Evolutionary conservation across 331 rosid genomes (phyloP).

Genomic region (Telfairia occidentalis): DNA sequence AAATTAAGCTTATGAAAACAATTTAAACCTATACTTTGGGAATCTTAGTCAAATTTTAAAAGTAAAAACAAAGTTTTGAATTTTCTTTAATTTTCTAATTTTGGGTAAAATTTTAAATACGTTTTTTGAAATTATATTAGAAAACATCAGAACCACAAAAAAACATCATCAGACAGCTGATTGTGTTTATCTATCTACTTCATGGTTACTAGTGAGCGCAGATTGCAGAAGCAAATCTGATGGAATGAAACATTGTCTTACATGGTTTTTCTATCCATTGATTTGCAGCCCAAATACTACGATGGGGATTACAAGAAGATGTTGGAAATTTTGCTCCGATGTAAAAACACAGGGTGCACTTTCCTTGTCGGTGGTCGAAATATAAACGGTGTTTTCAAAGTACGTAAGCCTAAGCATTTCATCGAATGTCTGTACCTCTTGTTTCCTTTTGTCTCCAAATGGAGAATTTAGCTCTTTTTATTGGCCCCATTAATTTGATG

Average conservation of each 20-base stretch:
- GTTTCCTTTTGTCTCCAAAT: neutral
- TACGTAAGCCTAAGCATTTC: neutral
- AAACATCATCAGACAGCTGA: too few relatives aligned
- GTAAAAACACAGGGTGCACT: conserved; percentile 61
- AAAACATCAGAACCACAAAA: too few relatives aligned
- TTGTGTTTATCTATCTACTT: too few relatives aligned
- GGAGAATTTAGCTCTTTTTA: neutral
- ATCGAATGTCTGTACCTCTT: neutral
- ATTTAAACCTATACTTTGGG: neutral
- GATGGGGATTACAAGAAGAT: conserved; percentile 62
- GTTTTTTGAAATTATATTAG: neutral
- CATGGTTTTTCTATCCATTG: conserved; percentile 1
- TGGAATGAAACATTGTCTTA: neutral
- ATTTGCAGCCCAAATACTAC: conserved; percentile 71
- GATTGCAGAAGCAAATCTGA: neutral
- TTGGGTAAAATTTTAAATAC: neutral
- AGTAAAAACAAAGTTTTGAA: neutral
- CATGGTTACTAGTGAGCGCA: neutral
- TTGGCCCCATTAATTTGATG: neutral
- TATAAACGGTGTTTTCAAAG: conserved; percentile 55
- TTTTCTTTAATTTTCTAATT: neutral
- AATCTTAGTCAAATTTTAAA: neutral
- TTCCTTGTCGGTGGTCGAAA: conserved; percentile 82
- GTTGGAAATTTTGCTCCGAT: conserved; percentile 53
- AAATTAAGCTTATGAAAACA: neutral